These are phyloP conservation scores for Graphium sp. DNA, from an alignment of 2,329 filamentous ascomycete genomes.

Conservation along the genomic window DNA sequence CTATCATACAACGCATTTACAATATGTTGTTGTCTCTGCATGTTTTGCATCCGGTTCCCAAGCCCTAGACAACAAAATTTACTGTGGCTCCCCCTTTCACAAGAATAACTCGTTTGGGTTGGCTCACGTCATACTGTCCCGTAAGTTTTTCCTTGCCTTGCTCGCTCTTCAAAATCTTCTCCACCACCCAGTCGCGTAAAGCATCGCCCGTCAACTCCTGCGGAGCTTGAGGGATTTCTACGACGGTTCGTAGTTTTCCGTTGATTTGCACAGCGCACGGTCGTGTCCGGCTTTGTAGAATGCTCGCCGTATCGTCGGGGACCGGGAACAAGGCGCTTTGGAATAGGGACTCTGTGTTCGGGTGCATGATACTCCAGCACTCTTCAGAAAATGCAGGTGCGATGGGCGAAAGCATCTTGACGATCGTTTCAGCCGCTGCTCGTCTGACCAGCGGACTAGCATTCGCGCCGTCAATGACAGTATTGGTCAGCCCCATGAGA, in stretches of 20 bases:
- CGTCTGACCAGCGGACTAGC: constrained; percentile 25
- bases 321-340: constrained; percentile 38
- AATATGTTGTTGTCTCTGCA: too few species aligned
- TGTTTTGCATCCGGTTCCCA: too few species aligned
- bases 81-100: constrained; percentile 51
- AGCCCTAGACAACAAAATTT: constrained; percentile 55
- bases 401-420: constrained; percentile 64
- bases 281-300: constrained; percentile 31
- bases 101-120: constrained; percentile 48
- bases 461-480: constrained; percentile 27
- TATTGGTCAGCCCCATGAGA: constrained; percentile 67
- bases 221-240: constrained; percentile 41
- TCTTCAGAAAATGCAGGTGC: constrained; percentile 70
- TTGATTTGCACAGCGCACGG: constrained; percentile 61
- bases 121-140: constrained; percentile 24
- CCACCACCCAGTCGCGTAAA: constrained; percentile 42
- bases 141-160: constrained; percentile 12
- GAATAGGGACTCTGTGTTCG: constrained; percentile 20
- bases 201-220: constrained; percentile 20
- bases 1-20: too few species aligned
- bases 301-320: constrained; percentile 26
- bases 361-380: constrained; percentile 47
- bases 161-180: constrained; percentile 4
- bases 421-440: constrained; percentile 34
- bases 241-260: constrained; percentile 55